Conservation (phyloP, 306 rosid species). For the Prosopis cineraria region DNA sequence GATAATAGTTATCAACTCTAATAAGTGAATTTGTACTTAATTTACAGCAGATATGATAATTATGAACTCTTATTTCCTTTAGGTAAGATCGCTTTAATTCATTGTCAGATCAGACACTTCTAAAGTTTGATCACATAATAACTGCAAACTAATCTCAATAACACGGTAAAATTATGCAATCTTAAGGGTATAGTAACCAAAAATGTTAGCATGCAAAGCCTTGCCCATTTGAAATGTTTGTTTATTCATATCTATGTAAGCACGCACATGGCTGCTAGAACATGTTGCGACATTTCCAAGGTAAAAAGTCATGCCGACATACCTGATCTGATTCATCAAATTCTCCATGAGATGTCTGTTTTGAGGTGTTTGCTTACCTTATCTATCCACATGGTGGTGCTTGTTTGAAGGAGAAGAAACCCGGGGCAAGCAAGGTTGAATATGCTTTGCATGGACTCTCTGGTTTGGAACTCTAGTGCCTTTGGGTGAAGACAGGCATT, state of each 20-base stretch:
- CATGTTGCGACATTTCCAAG: not conserved
- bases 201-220: not conserved
- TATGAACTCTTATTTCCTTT: not conserved
- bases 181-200: not conserved
- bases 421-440: conserved; percentile 44
- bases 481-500: conserved; percentile 61
- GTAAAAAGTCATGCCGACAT: conserved; percentile 23
- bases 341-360: conserved; percentile 44
- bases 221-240: conserved; percentile 11
- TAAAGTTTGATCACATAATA: conserved; percentile 27
- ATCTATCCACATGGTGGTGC: conserved; percentile 24
- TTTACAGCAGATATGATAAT: not conserved
- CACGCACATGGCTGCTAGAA: not conserved
- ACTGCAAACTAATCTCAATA: conserved; percentile 17
- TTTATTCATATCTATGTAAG: not conserved
- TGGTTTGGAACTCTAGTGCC: conserved; percentile 59
- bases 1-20: not conserved
- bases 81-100: not conserved
- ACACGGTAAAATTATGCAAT: not conserved
- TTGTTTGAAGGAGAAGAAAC: conserved; percentile 58
- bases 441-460: conserved; percentile 66
- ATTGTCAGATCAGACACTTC: not conserved
- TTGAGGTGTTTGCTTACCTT: conserved; percentile 20
- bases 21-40: not conserved
- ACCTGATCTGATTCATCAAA: conserved; percentile 61